Evolutionary conservation across 2,329 filamentous ascomycete genomes (phyloP), one percentile per base, ranked within the genome.

Genomic region (Aulographum hederae): DNA sequence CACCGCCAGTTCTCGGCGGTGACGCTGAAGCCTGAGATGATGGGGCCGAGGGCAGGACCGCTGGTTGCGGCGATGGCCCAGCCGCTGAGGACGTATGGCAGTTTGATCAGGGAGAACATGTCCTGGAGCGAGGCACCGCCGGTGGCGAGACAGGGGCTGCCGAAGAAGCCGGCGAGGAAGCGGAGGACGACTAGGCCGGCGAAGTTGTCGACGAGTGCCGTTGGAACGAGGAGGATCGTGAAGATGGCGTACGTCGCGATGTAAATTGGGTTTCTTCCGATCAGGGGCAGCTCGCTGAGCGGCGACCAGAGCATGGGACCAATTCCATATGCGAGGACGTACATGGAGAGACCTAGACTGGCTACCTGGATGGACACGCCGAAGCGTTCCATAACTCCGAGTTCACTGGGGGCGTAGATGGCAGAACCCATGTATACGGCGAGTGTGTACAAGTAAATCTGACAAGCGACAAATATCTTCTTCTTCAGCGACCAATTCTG

Each of bases 231-330:
- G 8, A 81, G 50, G 37, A 79, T 62, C 30, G 76, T 68, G 46
- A 79, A 81, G 18, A 80, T 54, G 35, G 66, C 65, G 54, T 80
- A 74, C 6, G 73, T 74, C 39, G 67, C 47, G 21, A 77, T 65
- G 48, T 81, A 81, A 4, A 75, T 65, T 0, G 69, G 67, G 41
- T 73, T 79, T 5, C 76, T 61, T 2, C 77, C 76, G 31, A 80
- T 64, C 28, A 61, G 46, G 0, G 75, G 72, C 15, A 80, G 67
- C 51, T 81, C 76, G 30, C 61, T 67, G 26, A 80, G 50, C 0
- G 76, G 76, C 0, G 69, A 70, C 51, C 69, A 78, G 16, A 80
- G 38, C 17, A 79, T 34, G 50, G 74, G 73, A 0, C 73, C 74
- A 12, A 72, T 51, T 10, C 73, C 72, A 38, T 59, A 57, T 1